Base-by-base conservation (phyloP, 768 basidiomycete species). In the Amanita rubescens region DNA sequence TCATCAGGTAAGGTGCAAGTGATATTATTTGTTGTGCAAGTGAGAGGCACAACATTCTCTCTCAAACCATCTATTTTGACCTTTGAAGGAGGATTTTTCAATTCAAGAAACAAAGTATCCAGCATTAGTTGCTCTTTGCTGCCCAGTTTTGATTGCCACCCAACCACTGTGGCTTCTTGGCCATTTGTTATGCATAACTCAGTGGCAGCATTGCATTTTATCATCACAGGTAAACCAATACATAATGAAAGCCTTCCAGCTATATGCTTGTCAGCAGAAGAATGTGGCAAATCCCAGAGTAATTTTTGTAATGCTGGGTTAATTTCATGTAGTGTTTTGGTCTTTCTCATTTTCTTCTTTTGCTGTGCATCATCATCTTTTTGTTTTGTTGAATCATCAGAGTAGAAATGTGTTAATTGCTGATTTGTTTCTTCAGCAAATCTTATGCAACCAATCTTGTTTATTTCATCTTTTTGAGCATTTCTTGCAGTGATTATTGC, bases 101-200 rank as follows among this genome's bases (percentile, higher is more conserved):
- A 12, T 45, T 45, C 27, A 3, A 45, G 12, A 62, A 65, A 72
- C 9, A 72, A 32, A 0, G 59, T 65, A 8, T 69, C 66, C 10
- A 72, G 43, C 7, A 64, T 33, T 14, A 15, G 17, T 35, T 65
- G 60, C 12, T 61, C 62, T n/a, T 46, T 15, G 1, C 53, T 15
- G 1, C 67, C 61, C 15, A 35, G 30, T 7, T 14, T 20, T 12
- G 48, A 43, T 20, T 63, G 38, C 71, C 70, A 73, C 15, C 62
- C 66, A 54, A 51, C 44, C 2, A 71, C 67, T 32, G 41, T 53
- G 0, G 55, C 71, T 58, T 69, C 65, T 54, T 69, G 67, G 1
- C 69, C 71, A 51, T 67, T 69, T 2, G 68, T 70, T 3, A 71
- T 69, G 46, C 65, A 62, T n/a, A 68, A 48, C 37, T 68, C 65